Percentiles rank a stretch among this genome's conserved stretches.
These are phyloP conservation scores for Penicillium salamii DNA, from an alignment of 495 filamentous ascomycete genomes.

Conservation along the genomic window DNA sequence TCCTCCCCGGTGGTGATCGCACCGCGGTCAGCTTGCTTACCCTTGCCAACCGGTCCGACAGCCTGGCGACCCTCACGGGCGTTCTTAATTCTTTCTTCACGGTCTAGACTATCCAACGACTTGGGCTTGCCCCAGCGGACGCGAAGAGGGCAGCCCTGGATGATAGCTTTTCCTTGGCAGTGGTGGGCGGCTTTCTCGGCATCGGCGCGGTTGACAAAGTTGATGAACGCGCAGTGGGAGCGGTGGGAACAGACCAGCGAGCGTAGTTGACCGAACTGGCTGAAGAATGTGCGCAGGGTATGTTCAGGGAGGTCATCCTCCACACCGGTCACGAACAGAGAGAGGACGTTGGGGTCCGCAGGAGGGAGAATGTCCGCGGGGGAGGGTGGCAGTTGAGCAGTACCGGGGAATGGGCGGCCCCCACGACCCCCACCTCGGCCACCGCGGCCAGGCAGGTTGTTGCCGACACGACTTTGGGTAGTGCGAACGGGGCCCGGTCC, in stretches of 20 bases:
- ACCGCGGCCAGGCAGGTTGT: slow-evolving; percentile 37
- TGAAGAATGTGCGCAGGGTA: slow-evolving; percentile 85
- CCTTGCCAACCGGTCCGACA: slow-evolving; percentile 29
- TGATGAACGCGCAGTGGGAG: slow-evolving; percentile 94
- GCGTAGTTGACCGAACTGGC: slow-evolving; percentile 79
- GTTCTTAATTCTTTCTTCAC: slow-evolving; percentile 71
- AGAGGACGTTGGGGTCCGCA: slow-evolving; percentile 77
- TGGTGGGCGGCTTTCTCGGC: slow-evolving; percentile 82
- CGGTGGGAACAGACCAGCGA: slow-evolving; percentile 93
- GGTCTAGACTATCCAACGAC: slow-evolving; percentile 83
- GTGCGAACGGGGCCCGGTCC: slow-evolving; percentile 65
- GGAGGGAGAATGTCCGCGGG: slow-evolving; percentile 83
- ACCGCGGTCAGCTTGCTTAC: slow-evolving; percentile 27
- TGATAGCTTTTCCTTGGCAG: slow-evolving; percentile 83
- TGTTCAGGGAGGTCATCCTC: slow-evolving; percentile 95
- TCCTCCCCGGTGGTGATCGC: slow-evolving; percentile 32
- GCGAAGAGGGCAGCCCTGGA: slow-evolving; percentile 78
- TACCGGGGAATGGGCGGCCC: slow-evolving; percentile 63
- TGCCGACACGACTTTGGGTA: slow-evolving; percentile 45
- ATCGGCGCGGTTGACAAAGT: slow-evolving; percentile 76
- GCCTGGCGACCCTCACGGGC: slow-evolving; percentile 69
- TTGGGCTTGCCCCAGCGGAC: slow-evolving; percentile 91
- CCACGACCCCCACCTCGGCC: slow-evolving; percentile 50
- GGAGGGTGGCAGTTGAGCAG: slow-evolving; percentile 71
- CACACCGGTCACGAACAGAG: slow-evolving; percentile 89